These are phyloP conservation scores for Paramecium primaurelia DNA, from an alignment of 73 alveolate species.

Conservation along the genomic window DNA sequence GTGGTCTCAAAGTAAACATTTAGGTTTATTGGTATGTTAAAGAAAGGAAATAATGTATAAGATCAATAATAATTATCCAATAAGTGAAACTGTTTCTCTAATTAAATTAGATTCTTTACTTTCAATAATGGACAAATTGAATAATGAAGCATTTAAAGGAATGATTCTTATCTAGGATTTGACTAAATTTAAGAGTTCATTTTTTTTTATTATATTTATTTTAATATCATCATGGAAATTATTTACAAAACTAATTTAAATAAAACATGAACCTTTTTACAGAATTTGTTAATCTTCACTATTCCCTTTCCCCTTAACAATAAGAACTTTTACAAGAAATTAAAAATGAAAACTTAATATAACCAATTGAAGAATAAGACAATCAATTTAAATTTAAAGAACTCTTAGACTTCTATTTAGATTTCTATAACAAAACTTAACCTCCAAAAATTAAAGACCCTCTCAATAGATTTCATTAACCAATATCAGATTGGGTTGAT, in stretches of 20 bases:
- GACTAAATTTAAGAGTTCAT: background rate
- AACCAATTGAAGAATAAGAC: background rate
- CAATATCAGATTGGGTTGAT: background rate
- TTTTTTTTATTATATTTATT: background rate
- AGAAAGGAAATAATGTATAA: background rate
- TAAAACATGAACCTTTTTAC: background rate
- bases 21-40: background rate
- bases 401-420: background rate
- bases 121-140: background rate
- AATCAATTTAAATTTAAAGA: background rate
- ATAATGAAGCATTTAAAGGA: background rate
- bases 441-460: background rate
- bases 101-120: background rate
- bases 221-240: background rate
- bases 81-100: background rate
- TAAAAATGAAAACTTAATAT: background rate
- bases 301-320: background rate
- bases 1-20: background rate
- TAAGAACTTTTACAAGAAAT: background rate
- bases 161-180: background rate
- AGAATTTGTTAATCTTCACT: constrained; percentile 2
- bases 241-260: background rate
- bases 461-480: background rate
- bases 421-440: background rate
- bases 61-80: background rate